Percentiles rank a stretch among this genome's conserved stretches.
Evolutionary conservation across 345 rosid genomes (phyloP).

Genomic region (Iberis pinnata): DNA sequence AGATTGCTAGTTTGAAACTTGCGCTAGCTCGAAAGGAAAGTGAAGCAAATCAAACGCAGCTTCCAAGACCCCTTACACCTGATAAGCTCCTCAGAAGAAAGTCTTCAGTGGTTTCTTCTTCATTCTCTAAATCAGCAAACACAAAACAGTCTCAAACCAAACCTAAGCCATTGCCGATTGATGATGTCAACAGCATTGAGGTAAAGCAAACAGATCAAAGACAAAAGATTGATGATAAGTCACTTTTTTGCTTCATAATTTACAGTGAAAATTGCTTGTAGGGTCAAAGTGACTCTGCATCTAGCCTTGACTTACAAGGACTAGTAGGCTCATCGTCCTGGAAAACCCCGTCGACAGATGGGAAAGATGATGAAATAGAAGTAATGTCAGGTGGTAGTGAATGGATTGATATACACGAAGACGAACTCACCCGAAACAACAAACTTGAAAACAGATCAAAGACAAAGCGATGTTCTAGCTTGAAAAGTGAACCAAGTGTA

Average conservation of each 20-base stretch:
- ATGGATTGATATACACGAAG: conserved; percentile 37
- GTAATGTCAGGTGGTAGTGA: conserved; percentile 46
- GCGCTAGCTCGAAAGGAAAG: conserved; percentile 64
- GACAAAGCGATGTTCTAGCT: conserved; percentile 14
- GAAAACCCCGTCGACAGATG: conserved; percentile 35
- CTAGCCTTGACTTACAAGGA: conserved; percentile 66
- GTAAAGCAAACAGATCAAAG: conserved; percentile 33
- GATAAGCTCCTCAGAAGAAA: conserved; percentile 38
- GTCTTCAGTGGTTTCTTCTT: conserved; percentile 40
- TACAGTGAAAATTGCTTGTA: conserved; percentile 26
- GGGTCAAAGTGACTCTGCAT: conserved; percentile 39
- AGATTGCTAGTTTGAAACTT: conserved; percentile 67
- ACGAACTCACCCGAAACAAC: conserved; percentile 24
- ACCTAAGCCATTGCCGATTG: conserved; percentile 39
- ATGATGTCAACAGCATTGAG: conserved; percentile 54
- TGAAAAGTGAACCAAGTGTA: conserved; percentile 28
- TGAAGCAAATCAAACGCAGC: conserved; percentile 34
- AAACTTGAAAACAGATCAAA: conserved; percentile 39
- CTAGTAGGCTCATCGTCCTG: conserved; percentile 49
- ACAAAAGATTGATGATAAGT: no score
- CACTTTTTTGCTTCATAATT: conserved; percentile 14
- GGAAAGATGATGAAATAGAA: conserved; percentile 52
- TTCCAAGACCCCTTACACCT: conserved; percentile 42
- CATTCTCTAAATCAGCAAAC: conserved; percentile 42
- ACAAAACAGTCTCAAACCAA: conserved; percentile 31